These are phyloP conservation scores for Chimonanthus praecox DNA, from an alignment of 164 flowering plant genomes.

Conservation along the genomic window DNA sequence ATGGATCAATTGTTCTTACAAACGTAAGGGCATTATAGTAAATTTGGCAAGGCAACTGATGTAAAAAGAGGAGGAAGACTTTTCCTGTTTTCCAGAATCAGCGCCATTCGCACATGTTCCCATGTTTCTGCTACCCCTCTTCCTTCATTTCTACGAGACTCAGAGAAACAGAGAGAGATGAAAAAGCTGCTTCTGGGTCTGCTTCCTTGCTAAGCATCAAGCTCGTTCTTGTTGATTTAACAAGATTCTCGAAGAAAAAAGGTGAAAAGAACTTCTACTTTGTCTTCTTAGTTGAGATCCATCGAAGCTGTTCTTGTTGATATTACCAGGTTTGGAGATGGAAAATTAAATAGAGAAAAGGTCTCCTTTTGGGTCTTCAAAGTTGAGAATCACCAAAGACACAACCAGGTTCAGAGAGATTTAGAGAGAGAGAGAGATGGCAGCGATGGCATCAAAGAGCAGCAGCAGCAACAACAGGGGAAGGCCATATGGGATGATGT, in stretches of 20 bases:
- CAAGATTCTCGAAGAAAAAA: neutral
- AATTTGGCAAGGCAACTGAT: neutral
- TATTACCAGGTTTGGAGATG: neutral
- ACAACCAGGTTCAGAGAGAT: neutral
- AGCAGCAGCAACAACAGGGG: slow-evolving; percentile 17
- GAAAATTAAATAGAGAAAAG: slow-evolving; percentile 2
- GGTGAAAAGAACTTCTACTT: neutral
- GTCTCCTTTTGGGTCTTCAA: neutral
- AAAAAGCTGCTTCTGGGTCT: slow-evolving; percentile 25
- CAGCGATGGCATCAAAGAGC: slow-evolving; percentile 15
- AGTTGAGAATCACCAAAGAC: neutral
- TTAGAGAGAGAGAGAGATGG: slow-evolving; percentile 24
- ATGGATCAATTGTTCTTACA: too few relatives aligned
- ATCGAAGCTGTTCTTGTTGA: slow-evolving; percentile 12
- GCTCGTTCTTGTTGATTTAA: neutral
- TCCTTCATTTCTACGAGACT: slow-evolving; percentile 15
- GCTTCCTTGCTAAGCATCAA: slow-evolving; percentile 31
- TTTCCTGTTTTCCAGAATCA: slow-evolving; percentile 18
- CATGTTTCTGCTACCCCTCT: slow-evolving; percentile 25
- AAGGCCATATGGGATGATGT: slow-evolving; percentile 48
- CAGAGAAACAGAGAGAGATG: slow-evolving; percentile 8
- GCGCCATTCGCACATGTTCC: slow-evolving; percentile 26
- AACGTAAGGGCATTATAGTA: neutral
- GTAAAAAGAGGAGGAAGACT: neutral
- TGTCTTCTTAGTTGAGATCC: slow-evolving; percentile 30